Base-by-base conservation (phyloP, 164 flowering plant genomes). In the Piper betle region DNA sequence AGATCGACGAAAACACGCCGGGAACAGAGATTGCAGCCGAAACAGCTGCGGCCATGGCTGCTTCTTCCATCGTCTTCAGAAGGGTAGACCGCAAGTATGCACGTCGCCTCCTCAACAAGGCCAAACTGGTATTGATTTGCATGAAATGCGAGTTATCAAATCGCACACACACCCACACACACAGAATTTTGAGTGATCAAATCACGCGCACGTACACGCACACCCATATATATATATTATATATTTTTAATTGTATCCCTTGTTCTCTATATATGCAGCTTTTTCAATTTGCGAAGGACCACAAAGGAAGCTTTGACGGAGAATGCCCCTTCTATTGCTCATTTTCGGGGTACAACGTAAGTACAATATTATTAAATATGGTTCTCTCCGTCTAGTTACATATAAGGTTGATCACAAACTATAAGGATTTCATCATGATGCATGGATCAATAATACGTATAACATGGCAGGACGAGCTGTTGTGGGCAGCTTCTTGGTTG, bases 301-400 rank as follows among this genome's bases (percentile, higher is more conserved):
- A 80, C 39, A 89, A 79, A 66, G 96, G 92, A 70, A 87, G 84
- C 3, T 89, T 38, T 40, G 94, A 86, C 72, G 96, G 94, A 66
- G 97, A 89, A 67, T 87, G 98, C 81, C 98, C 96, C 33, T 87
- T 87, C 73, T 89, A 93, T 61, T 89, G 97, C 81, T 87, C 97
- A n/a, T 75, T 16, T 66, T 89, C 98, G 0, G 96, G 98, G 66
- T 89, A 73, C 42, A 83, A 92, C 69, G 98, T 91, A 81, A 74
- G 50, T 6, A 13, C 19, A n/a, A n/a, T 2, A 16, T 8, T 42
- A 52, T 17, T 13, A 39, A n/a, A n/a, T n/a, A n/a, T n/a, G n/a
- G n/a, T n/a, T 39, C 48, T 38, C 64, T 53, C 57, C n/a, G n/a
- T n/a, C n/a, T n/a, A n/a, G n/a, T n/a, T n/a, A n/a, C n/a, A n/a